A percentile compares a stretch with the other conserved stretches of the same genome.
These are phyloP conservation scores for Priceomyces castillae DNA, from an alignment of 805 yeast species.

Conservation along the genomic window DNA sequence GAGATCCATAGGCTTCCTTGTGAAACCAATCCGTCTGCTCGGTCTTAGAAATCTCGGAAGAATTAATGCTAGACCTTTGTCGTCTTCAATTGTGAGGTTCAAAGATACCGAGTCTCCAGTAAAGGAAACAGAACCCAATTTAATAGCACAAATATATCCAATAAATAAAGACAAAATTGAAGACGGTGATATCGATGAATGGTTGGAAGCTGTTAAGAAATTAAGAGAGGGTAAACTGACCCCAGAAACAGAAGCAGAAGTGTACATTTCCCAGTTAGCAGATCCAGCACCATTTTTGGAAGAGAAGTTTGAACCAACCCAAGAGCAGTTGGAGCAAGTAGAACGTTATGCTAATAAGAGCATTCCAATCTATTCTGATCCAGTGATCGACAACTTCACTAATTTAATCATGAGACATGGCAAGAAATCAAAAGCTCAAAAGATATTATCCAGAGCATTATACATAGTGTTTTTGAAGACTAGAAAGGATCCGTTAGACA, in stretches of 20 bases:
- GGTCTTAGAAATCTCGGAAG: not conserved
- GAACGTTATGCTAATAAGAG: slow-evolving; percentile 47
- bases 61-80: not conserved
- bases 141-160: slow-evolving; percentile 39
- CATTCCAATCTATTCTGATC: slow-evolving; percentile 63
- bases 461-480: slow-evolving; percentile 72
- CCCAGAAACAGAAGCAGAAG: slow-evolving; percentile 33
- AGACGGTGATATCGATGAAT: slow-evolving; percentile 43
- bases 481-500: slow-evolving; percentile 75
- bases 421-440: slow-evolving; percentile 76
- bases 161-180: slow-evolving; percentile 34
- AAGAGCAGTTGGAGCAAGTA: slow-evolving; percentile 60
- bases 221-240: slow-evolving; percentile 33
- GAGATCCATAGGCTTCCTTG: not conserved
- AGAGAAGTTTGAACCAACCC: slow-evolving; percentile 54
- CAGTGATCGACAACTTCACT: slow-evolving; percentile 72
- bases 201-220: slow-evolving; percentile 44
- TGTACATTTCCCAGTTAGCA: slow-evolving; percentile 38
- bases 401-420: slow-evolving; percentile 93
- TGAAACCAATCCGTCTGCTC: not conserved
- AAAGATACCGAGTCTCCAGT: slow-evolving; percentile 2
- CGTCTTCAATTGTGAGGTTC: not conserved
- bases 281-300: slow-evolving; percentile 35
- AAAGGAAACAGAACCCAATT: slow-evolving; percentile 10
- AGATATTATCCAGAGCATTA: slow-evolving; percentile 69